Evolutionary conservation across 2,329 filamentous ascomycete species (phyloP), one percentile per base, ranked within the genome.

Genomic region (Fusarium scirpi): DNA sequence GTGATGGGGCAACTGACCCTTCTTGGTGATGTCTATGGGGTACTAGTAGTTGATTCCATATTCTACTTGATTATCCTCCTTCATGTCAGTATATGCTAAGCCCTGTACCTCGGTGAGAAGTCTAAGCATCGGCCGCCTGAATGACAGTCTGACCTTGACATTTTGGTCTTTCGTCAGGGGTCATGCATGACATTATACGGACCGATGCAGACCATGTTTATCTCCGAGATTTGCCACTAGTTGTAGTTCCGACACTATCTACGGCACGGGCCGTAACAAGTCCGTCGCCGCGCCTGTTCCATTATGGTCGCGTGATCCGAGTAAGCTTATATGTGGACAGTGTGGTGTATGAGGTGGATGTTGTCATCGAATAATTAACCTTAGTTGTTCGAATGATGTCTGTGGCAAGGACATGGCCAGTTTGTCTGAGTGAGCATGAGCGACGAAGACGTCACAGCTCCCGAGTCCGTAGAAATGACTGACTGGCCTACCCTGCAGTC

Each of bases 1-100:
- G 11, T 25, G 30, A 25, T 38, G 47, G 20, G 20, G 20, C 2
- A 25, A n/a, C 11, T 38, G 11, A 38, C 22, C 30, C 20, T 51
- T 51, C 16, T 38, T 51, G 22, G 47, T n/a, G 47, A 51, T 51
- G 30, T 25, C 11, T 51, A 51, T n/a, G 30, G 30, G 48, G 48
- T 51, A 51, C 48, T 38, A 51, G 48, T 51, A 51, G 30, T 51
- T 51, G 48, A 51, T 51, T 32, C 48, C 48, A 51, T 38, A 10
- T 38, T n/a, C 10, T 38, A 38, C 30, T 51, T 51, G 47, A 25
- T 25, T 4, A 51, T 7, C 46, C 15, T 38, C 20, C 5, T 38
- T n/a, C 47, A 51, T 25, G 3, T 10, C 22, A 34, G 20, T 25
- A 25, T n/a, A 38, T n/a, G 47, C 30, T 13, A 13, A 25, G 20